Evolutionary conservation across 2,329 filamentous ascomycete species (phyloP), one percentile per base, ranked within the genome.

Genomic region (Zopfia rhizophila): DNA sequence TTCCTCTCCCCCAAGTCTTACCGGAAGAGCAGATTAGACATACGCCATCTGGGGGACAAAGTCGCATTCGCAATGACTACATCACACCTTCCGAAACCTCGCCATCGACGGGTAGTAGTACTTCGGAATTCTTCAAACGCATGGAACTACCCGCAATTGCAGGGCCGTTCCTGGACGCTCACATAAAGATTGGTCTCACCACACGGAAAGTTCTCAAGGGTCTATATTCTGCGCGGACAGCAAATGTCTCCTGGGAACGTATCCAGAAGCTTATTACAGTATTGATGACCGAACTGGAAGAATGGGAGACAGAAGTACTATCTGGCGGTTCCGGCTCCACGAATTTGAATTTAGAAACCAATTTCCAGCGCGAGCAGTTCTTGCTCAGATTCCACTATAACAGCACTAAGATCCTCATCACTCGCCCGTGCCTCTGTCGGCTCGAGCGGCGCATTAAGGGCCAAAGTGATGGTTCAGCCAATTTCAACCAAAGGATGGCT

Each of bases 341-440:
- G 17, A 19, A 18, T 16, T 19, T 11, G 23, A 18, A 27, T 24
- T 5, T 22, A 3, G 29, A 41, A 5, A 7, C 18, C 8, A 16
- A 18, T 12, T 13, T 48, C 7, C 18, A 41, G 11, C 56, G 61
- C 10, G 55, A 61, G 23, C 48, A 45, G 3, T 19, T 60, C 2
- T 21, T 61, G 11, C 53, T 65, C 3, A 37, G 44, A 11, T 60
- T 72, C 7, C 51, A 59, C 10, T 75, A 69, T 36, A 63, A 62
- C 33, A 71, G 63, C 30, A 56, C 62, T 2, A 66, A 60, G 24
- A 66, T 74, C 2, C 61, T 73, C 14, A 69, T 71, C 19, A 69
- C 61, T 12, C 66, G 69, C 6, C 72, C 72, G 7, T 72, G 69
- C 38, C 50, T 75, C 1, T 75, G 70, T 35, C 52, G 65, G 12